phyloP scores from a whole-genome alignment of 2,329 filamentous ascomycete species.

The Pyricularia sp. region DNA sequence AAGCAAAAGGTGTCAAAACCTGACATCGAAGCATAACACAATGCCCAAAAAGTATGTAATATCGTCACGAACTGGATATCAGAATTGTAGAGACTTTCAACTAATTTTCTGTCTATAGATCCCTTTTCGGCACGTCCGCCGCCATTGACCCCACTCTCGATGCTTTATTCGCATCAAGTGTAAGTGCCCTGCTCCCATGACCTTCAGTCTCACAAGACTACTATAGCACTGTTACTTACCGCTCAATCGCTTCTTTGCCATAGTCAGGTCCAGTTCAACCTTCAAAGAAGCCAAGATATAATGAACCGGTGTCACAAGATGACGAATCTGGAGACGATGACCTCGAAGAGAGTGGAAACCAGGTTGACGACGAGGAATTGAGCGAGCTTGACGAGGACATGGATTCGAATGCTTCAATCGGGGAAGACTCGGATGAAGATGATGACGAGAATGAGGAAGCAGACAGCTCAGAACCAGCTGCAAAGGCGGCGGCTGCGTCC shows the following conservation, averaged over 20 bases:
- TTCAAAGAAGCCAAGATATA: constrained; percentile 31
- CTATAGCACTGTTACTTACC: background rate
- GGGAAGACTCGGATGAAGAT: constrained; percentile 22
- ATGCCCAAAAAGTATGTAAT: background rate
- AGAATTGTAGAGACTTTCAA: background rate
- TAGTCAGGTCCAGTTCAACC: constrained; percentile 39
- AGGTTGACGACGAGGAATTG: constrained; percentile 18
- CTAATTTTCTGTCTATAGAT: constrained; percentile 1
- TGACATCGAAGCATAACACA: background rate
- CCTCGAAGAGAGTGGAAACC: constrained; percentile 12
- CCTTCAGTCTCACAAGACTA: background rate
- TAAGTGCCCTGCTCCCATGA: constrained; percentile 30
- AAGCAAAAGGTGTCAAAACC: background rate
- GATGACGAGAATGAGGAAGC: constrained; percentile 11
- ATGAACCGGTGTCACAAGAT: constrained; percentile 9
- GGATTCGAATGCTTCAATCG: constrained; percentile 17
- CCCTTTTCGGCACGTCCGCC: constrained; percentile 20
- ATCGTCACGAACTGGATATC: background rate
- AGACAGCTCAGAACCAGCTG: background rate
- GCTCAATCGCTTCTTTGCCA: background rate
- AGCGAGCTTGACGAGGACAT: constrained; percentile 11
- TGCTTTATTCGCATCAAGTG: constrained; percentile 60
- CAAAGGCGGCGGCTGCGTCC: constrained; percentile 3
- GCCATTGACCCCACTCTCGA: constrained; percentile 55
- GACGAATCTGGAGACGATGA: constrained; percentile 3